Evolutionary conservation across 2,329 filamentous ascomycete species (phyloP).

Genomic region (Sclerotinia minor): DNA sequence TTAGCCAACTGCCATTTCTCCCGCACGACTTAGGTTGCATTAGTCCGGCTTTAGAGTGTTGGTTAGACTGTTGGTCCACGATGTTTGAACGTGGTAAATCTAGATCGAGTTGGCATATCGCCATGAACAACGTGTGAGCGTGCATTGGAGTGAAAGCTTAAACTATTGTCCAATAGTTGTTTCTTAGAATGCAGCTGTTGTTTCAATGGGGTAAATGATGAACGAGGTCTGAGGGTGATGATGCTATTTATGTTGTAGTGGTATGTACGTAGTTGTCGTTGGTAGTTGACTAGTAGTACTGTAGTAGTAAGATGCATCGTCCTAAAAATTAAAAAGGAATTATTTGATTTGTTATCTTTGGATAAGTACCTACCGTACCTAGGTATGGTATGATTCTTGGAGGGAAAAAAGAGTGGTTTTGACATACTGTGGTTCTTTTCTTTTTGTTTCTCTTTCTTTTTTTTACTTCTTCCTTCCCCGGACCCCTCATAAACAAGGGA

Average conservation of each 20-base stretch:
- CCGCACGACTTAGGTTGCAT: background rate
- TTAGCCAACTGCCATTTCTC: background rate
- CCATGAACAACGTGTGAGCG: constrained; percentile 10
- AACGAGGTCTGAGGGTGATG: background rate
- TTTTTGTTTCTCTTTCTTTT: too few species aligned
- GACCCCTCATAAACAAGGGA: background rate
- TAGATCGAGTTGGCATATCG: constrained; percentile 16
- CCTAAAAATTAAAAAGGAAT: background rate
- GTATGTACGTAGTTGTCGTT: too few species aligned
- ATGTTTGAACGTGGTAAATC: constrained; percentile 24
- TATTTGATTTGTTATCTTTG: too few species aligned
- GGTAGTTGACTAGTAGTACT: too few species aligned
- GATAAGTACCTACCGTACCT: too few species aligned
- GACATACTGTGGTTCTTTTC: too few species aligned
- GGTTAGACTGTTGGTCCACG: constrained; percentile 14
- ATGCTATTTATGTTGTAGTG: too few species aligned
- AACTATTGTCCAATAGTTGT: constrained; percentile 16
- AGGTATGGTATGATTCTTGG: too few species aligned
- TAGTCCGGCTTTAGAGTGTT: background rate
- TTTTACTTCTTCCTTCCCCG: too few species aligned
- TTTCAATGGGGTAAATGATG: constrained; percentile 12
- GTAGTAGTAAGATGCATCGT: background rate
- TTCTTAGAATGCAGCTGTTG: background rate
- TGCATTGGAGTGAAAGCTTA: constrained; percentile 15
- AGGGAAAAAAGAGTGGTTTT: too few species aligned